Base-by-base conservation (phyloP, 1,284 basidiomycete genomes). In the Xerocomus amazonicus region DNA sequence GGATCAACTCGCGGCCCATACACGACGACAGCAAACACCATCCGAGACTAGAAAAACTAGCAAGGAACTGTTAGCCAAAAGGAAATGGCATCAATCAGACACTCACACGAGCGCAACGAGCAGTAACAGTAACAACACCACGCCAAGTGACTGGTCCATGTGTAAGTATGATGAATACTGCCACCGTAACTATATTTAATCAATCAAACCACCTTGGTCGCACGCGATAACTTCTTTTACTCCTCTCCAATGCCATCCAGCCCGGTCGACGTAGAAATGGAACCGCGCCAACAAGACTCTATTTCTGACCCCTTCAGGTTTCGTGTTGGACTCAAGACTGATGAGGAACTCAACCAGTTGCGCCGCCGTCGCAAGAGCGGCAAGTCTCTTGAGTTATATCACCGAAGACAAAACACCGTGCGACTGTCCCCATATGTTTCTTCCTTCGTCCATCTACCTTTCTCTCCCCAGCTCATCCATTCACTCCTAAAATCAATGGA, bases 401-500 rank as follows among this genome's bases (percentile, higher is more conserved):
- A 97, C 59, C 70, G 78, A 45, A 80, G 73, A 43, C 95, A 98
- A 69, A 98, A 98, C 74, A 74, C 82, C 53, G 88, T 89, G 50
- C 35, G 58, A 23, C 75, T 71, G 26, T 39, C 45, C 32, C 13
- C 32, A 12, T 13, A 19, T 13, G 40, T 29, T 35, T 37, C 32
- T 41, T 58, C 45, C 42, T 39, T 43, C 13, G 28, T 41, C 37
- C 6, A 46, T 47, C 31, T 34, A 53, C 44, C 23, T 23, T 50
- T 45, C 53, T 40, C 45, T 14, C 33, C 42, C 26, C 39, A 91
- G 80, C 86, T 96, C 56, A 97, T 98, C 56, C 68, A 73, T 32
- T 80, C 80, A 17, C 71, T 97, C 51, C 79, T 98, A 48, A 97
- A 97, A 70, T 82, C 92, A 1, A 89, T 96, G 82, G 86, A 90